Evolutionary conservation across 257 asterid species (phyloP), one percentile per base, ranked within the genome.

Genomic region (Voacanga thouarsii): DNA sequence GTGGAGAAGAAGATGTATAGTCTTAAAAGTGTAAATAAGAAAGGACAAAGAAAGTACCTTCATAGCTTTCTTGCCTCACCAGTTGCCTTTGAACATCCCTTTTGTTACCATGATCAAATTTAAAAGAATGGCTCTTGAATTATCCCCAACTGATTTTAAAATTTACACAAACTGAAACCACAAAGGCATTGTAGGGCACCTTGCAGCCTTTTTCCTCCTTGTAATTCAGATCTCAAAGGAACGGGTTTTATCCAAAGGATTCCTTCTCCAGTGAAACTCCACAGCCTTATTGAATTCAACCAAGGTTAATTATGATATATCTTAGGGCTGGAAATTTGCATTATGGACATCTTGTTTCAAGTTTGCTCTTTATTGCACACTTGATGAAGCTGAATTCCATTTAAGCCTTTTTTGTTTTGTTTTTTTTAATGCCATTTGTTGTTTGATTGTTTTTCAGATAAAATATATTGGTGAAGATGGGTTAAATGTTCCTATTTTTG

Each of bases 401-500:
- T n/a, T n/a, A n/a, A n/a, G n/a, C n/a, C n/a, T n/a, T n/a, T n/a
- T n/a, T n/a, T n/a, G n/a, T n/a, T n/a, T n/a, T n/a, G n/a, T n/a
- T n/a, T n/a, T n/a, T n/a, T n/a, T n/a, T n/a, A 66, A 18, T 19
- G 26, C 71, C 12, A 37, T 30, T 53, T 70, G 16, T 55, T 66
- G 39, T 39, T 26, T 30, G 75, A 66, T 50, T 44, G 21, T 66
- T 72, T 80, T 80, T 80, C 92, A 92, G 99, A 89, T 90, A 78
- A 90, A 90, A 82, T 88, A 82, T 88, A 91, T 90, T 30, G 94
- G 91, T 33, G 99, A 94, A 91, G 99, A 94, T 77, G 98, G 98
- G 66, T 72, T 63, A 72, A 81, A 84, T 77, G 77, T 82, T 82
- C 93, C 96, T 53, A 71, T 94, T 59, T 78, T 79, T 77, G 99